Base-by-base conservation (phyloP, 2,329 filamentous ascomycete genomes). In the Fusarium scirpi region DNA sequence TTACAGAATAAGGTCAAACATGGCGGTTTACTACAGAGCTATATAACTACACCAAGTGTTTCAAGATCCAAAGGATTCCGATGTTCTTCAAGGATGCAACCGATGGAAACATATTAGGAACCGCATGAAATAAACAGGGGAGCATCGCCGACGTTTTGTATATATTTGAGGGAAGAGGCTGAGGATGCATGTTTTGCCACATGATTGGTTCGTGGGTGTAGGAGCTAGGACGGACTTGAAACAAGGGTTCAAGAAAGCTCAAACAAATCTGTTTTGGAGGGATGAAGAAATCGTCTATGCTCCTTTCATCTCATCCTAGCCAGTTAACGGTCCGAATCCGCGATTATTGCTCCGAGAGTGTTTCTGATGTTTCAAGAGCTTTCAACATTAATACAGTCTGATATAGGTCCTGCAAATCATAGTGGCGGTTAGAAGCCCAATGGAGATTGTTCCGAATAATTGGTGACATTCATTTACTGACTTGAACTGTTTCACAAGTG, bases 281-380 rank as follows among this genome's bases (percentile, higher is more conserved):
- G 52, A 59, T 51, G 13, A 44, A 53, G 22, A 52, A 38, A 38
- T 10, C 11, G 59, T 44, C 67, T 24, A 61, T 70, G 67, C 67
- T 70, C 67, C 66, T 69, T 69, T 69, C 67, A 69, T 69, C 67
- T 70, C 48, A 10, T 55, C 43, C 34, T 20, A 24, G 38, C 61
- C 61, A 62, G 52, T 67, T 5, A 70, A 60, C 48, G 57, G 62
- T 41, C 48, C 67, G 67, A 67, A 46, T 67, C n/a, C 20, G 29
- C 13, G 9, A 1, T n/a, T 38, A 38, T 45, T 30, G 20, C 53
- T 63, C 58, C 47, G 8, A 10, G 27, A 29, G n/a, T n/a, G n/a
- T n/a, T n/a, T n/a, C n/a, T n/a, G 27, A 29, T 29, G 27, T 29
- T 11, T 29, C n/a, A n/a, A n/a, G n/a, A n/a, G n/a, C n/a, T n/a